Evolutionary conservation across 495 filamentous ascomycete genomes (phyloP).

Genomic region (Umbilicaria muhlenbergii): DNA sequence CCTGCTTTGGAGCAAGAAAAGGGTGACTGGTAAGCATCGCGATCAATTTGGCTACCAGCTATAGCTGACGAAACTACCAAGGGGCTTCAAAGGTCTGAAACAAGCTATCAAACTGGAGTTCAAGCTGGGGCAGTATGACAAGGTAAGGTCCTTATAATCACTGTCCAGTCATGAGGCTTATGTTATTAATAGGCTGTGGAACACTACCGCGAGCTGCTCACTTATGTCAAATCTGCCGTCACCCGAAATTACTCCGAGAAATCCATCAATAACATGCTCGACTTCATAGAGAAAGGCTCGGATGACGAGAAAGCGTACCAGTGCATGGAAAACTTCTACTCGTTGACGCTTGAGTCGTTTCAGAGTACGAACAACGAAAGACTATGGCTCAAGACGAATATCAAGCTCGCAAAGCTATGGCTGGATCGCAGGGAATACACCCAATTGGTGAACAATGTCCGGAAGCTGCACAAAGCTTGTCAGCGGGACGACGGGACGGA

Average conservation of each 20-base stretch:
- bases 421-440: slow-evolving; percentile 81
- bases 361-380: slow-evolving; percentile 96
- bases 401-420: slow-evolving; percentile 84
- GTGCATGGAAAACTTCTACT: slow-evolving; percentile 95
- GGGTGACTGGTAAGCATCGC: slow-evolving; percentile 59
- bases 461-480: slow-evolving; percentile 79
- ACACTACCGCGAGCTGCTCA: slow-evolving; percentile 88
- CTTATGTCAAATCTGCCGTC: slow-evolving; percentile 91
- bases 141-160: slow-evolving; percentile 35
- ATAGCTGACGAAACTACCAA: slow-evolving; percentile 10
- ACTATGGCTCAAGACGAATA: slow-evolving; percentile 96
- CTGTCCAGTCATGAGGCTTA: background rate
- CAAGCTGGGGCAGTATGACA: slow-evolving; percentile 65
- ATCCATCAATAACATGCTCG: slow-evolving; percentile 98
- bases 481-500: slow-evolving; percentile 79
- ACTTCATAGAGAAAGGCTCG: slow-evolving; percentile 88
- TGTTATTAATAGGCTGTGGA: slow-evolving; percentile 61
- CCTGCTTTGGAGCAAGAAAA: slow-evolving; percentile 76
- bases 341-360: slow-evolving; percentile 79
- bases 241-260: slow-evolving; percentile 98
- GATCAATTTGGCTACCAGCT: background rate
- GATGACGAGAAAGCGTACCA: slow-evolving; percentile 63
- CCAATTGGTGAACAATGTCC: slow-evolving; percentile 66
- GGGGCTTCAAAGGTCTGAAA: slow-evolving; percentile 94
- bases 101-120: slow-evolving; percentile 97